Base-by-base conservation (phyloP, 2,329 filamentous ascomycete genomes). In the Ophiostoma triangulosporum region DNA sequence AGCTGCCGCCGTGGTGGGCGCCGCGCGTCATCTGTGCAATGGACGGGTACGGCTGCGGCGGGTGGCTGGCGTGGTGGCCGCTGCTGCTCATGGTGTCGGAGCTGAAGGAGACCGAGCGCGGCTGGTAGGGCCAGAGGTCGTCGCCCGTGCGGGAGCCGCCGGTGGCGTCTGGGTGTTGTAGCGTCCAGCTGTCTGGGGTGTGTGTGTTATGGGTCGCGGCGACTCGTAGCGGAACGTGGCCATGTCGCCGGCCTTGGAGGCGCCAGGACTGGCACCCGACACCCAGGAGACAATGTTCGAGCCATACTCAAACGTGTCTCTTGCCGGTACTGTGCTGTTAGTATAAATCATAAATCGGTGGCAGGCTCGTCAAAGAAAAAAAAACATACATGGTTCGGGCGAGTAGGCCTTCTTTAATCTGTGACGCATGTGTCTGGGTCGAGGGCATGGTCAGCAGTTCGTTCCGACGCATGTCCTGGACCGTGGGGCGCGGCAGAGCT, bases 171-270 rank as follows among this genome's bases (percentile, higher is more conserved):
- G 69, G 62, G n/a, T n/a, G n/a, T 50, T 67, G 64, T 29, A 69
- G 60, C 32, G 65, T 62, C 75, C 74, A 76, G 3, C 69, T 62
- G 26, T 68, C 62, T 0, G 72, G 64, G 2, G 68, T 6, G 69
- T 66, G 59, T 76, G 43, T 46, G 15, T 24, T 46, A 26, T 46
- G 29, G 3, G 43, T 79, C 1, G 74, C n/a, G 75, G 70, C 7
- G 76, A 72, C 38, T 76, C 75, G 40, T 73, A 68, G 56, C 71
- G 67, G 78, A 77, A 81, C n/a, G n/a, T n/a, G 12, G 68, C 66
- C 9, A 67, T 58, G 54, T 66, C 70, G 56, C 11, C 9, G 73
- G 58, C 62, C 55, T 73, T 74, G 12, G 71, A 66, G n/a, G 68
- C 61, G 56, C 62, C 65, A 12, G 69, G 64, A 36, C 64, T 68